Conservation (phyloP, 2,329 filamentous ascomycete species). For the Elsinoe perseae region DNA sequence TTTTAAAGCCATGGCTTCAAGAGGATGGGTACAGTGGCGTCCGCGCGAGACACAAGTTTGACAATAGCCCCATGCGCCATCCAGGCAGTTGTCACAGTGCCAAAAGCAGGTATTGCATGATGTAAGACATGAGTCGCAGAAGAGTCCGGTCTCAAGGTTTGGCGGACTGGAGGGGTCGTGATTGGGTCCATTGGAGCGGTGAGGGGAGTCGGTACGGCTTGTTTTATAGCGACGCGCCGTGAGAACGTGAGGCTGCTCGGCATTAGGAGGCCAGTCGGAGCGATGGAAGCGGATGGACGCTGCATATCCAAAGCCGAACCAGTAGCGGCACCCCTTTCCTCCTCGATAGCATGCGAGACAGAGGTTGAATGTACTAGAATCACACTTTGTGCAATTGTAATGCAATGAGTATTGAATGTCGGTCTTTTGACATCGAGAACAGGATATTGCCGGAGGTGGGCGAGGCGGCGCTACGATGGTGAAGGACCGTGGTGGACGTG, state of each 20-base stretch:
- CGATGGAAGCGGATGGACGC: slow-evolving; percentile 47
- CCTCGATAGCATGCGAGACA: slow-evolving; percentile 73
- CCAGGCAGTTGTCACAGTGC: slow-evolving; percentile 80
- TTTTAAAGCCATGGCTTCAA: slow-evolving; percentile 65
- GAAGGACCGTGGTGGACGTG: neutral
- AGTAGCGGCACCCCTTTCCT: slow-evolving; percentile 71
- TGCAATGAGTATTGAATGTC: slow-evolving; percentile 82
- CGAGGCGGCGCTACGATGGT: neutral
- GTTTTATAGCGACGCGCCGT: slow-evolving; percentile 39
- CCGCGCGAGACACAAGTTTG: slow-evolving; percentile 79
- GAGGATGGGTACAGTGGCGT: slow-evolving; percentile 68
- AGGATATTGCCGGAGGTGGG: slow-evolving; percentile 63
- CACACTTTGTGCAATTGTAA: slow-evolving; percentile 70
- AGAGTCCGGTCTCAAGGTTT: slow-evolving; percentile 66
- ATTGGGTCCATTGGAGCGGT: slow-evolving; percentile 3
- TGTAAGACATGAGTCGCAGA: slow-evolving; percentile 67
- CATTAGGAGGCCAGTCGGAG: slow-evolving; percentile 33
- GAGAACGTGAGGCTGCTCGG: slow-evolving; percentile 48
- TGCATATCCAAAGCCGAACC: slow-evolving; percentile 76
- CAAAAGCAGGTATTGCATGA: slow-evolving; percentile 81
- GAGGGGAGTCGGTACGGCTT: slow-evolving; percentile 18
- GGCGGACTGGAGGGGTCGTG: slow-evolving; percentile 15
- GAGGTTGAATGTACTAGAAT: slow-evolving; percentile 64
- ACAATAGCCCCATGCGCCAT: slow-evolving; percentile 93
- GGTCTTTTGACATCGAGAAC: slow-evolving; percentile 59